Conservation (phyloP, 2,329 filamentous ascomycete genomes). For the Pseudopithomyces maydicus region DNA sequence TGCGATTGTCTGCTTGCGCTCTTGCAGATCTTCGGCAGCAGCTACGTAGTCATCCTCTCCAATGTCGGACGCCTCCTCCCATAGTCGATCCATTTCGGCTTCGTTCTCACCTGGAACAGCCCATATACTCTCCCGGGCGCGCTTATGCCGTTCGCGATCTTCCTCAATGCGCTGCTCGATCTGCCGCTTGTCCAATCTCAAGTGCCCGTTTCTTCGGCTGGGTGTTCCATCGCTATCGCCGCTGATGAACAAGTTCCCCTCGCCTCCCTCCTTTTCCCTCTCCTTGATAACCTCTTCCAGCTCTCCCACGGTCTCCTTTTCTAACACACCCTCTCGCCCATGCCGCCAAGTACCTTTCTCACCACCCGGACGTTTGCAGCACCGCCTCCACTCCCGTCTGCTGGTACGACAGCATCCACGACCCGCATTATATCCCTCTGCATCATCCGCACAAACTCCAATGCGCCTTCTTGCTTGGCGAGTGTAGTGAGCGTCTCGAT, state of each 20-base stretch:
- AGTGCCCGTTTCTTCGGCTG: conserved; percentile 40
- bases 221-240: conserved; percentile 15
- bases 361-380: conserved; percentile 95
- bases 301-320: conserved; percentile 74
- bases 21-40: conserved; percentile 73
- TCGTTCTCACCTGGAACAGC: conserved; percentile 69
- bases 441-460: conserved; percentile 90
- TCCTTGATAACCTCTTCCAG: conserved; percentile 84
- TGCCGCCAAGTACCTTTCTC: conserved; percentile 74
- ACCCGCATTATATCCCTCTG: conserved; percentile 90
- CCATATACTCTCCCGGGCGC: conserved; percentile 91
- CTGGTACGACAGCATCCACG: conserved; percentile 88
- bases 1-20: conserved; percentile 56
- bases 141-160: conserved; percentile 92
- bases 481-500: conserved; percentile 93
- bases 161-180: conserved; percentile 97
- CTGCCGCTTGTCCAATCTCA: conserved; percentile 77
- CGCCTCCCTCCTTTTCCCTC: conserved; percentile 70
- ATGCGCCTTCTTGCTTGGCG: conserved; percentile 74
- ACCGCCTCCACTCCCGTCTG: conserved; percentile 82
- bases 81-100: conserved; percentile 72
- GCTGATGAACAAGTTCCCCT: conserved; percentile 18
- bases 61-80: conserved; percentile 85
- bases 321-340: conserved; percentile 72
- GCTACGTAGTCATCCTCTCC: conserved; percentile 84